These are phyloP conservation scores for Aspergillus sp. DNA, from an alignment of 2,329 filamentous ascomycete species.

Conservation along the genomic window DNA sequence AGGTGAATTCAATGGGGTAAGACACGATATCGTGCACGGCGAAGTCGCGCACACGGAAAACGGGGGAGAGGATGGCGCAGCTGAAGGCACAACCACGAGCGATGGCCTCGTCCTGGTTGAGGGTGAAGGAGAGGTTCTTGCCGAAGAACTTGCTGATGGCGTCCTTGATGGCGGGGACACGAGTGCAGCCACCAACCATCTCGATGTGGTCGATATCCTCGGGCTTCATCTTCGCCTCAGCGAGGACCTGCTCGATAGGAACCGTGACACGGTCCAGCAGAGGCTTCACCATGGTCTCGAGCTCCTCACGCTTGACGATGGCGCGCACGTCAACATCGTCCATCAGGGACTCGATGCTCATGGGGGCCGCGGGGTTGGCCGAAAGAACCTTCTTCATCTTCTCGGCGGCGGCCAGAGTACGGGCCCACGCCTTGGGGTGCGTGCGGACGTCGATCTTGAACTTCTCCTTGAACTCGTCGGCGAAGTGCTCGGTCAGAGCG, in stretches of 20 bases:
- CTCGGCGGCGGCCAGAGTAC: conserved; percentile 84
- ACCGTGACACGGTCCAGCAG: conserved; percentile 69
- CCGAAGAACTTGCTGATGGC: conserved; percentile 86
- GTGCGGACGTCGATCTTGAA: conserved; percentile 94
- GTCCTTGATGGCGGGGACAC: conserved; percentile 90
- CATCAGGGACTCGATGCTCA: conserved; percentile 98
- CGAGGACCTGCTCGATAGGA: conserved; percentile 85
- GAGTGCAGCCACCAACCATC: conserved; percentile 90
- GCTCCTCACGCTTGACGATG: conserved; percentile 89
- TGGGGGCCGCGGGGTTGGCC: conserved; percentile 84
- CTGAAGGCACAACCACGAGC: conserved; percentile 95
- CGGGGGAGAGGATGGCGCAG: conserved; percentile 94
- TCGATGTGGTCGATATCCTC: conserved; percentile 94
- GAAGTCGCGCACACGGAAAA: conserved; percentile 98
- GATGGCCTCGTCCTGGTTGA: conserved; percentile 97
- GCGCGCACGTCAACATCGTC: conserved; percentile 89
- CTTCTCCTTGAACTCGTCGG: conserved; percentile 93
- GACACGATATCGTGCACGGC: conserved; percentile 94
- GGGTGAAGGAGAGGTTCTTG: conserved; percentile 89
- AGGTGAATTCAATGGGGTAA: conserved; percentile 97
- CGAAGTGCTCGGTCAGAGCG: conserved; percentile 90
- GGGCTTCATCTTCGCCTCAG: conserved; percentile 84
- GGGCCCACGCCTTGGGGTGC: conserved; percentile 84
- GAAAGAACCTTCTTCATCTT: conserved; percentile 98
- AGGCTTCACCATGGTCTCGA: conserved; percentile 86